phyloP scores from a whole-genome alignment of 192 early-diverging fungal genomes.

The Umbelopsis sp. region DNA sequence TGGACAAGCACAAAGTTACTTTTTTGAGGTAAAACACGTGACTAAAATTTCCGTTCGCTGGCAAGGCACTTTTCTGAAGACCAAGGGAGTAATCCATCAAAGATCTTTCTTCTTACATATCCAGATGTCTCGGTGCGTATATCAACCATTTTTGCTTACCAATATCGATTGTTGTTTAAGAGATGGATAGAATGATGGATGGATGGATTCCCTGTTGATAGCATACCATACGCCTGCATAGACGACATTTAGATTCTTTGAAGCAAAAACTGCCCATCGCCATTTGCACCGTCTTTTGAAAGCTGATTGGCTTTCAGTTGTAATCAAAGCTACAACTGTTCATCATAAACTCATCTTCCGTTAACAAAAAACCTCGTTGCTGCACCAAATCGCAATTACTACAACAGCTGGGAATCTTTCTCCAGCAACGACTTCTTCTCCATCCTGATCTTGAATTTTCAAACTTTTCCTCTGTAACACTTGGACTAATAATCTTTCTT shows the following conservation, averaged over 20 bases:
- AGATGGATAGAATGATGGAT: neutral
- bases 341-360: too few relatives aligned
- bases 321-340: too few relatives aligned
- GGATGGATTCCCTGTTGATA: neutral
- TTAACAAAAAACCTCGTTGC: too few relatives aligned
- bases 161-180: neutral
- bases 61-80: neutral
- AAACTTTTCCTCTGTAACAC: neutral
- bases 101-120: conserved; percentile 2
- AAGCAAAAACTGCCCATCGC: too few relatives aligned
- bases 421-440: too few relatives aligned
- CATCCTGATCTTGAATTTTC: neutral
- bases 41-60: neutral
- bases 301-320: too few relatives aligned
- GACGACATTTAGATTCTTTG: too few relatives aligned
- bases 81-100: neutral
- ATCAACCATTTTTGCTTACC: neutral
- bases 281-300: too few relatives aligned
- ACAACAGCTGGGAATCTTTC: too few relatives aligned
- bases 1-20: neutral
- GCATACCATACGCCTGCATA: neutral
- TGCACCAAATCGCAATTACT: too few relatives aligned
- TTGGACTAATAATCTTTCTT: neutral
- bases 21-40: neutral
- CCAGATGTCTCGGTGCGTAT: conserved; percentile 18